Base-by-base conservation (phyloP, 2,329 filamentous ascomycete genomes). In the Curvularia sp. region DNA sequence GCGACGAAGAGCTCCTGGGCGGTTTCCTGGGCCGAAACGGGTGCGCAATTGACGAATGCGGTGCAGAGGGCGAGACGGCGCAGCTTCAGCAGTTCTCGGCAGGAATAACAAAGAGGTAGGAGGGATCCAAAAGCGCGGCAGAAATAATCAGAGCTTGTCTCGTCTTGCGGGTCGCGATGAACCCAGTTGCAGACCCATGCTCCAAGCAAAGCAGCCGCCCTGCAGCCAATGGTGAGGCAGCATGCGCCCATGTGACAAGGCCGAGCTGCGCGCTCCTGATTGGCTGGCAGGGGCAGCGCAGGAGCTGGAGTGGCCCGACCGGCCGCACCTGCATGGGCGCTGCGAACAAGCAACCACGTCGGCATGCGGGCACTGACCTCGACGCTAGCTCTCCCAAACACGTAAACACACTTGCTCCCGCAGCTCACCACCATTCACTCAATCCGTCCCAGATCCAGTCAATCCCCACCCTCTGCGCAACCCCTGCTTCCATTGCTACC, bases 401-500 rank as follows among this genome's bases (percentile, higher is more conserved):
- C 51, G 51, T 53, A 53, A 53, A 53, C 51, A 53, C 51, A 39
- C 51, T 18, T 30, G 35, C 31, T 31, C 26, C 38, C 43, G 31
- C 24, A 46, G 41, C 31, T 47, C 51, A 39, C 31, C 51, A 52
- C 49, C n/a, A 13, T 24, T 15, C 26, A 46, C 41, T 47, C 33
- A 15, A 35, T 9, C 48, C 42, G 44, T 26, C 35, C 20, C 41
- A 49, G 38, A 42, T 46, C 55, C 62, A 30, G 47, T 24, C 57
- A 48, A 61, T 60, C 61, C 44, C 43, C 56, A 28, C 48, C 24
- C 9, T 26, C 18, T 30, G 28, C 26, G 42, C 38, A 39, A n/a
- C 49, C 48, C 20, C 31, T 53, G 41, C 48, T 26, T 58, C 24
- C 55, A 65, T 67, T 60, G 22, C 58, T 68, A 69, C 39, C 49